These are phyloP conservation scores for Populus trichocarpa DNA, from an alignment of 441 rosid species.

Conservation along the genomic window DNA sequence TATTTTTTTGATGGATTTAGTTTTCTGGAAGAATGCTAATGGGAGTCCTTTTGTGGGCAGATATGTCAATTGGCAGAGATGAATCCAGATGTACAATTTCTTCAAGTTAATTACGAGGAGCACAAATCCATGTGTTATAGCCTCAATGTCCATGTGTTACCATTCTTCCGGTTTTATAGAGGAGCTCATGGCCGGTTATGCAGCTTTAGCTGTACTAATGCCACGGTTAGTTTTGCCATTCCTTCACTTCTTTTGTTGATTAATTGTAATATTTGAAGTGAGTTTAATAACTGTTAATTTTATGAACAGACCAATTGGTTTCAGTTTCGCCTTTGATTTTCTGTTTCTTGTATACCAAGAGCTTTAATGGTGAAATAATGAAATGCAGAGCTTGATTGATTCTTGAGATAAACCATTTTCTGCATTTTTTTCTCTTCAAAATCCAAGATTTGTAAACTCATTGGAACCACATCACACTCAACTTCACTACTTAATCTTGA, in stretches of 20 bases:
- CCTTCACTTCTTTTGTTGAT: slow-evolving; percentile 3
- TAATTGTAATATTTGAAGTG: background rate
- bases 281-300: no score
- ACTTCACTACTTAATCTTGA: background rate
- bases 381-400: no score
- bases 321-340: background rate
- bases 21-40: background rate
- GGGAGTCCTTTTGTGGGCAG: slow-evolving; percentile 28
- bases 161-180: slow-evolving; percentile 79
- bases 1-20: background rate
- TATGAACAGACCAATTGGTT: background rate
- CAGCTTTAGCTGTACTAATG: slow-evolving; percentile 95
- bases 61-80: slow-evolving; percentile 79
- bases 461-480: background rate
- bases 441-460: background rate
- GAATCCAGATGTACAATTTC: slow-evolving; percentile 76
- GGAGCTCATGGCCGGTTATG: slow-evolving; percentile 88
- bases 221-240: slow-evolving; percentile 57
- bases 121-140: slow-evolving; percentile 94
- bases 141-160: slow-evolving; percentile 83
- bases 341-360: background rate
- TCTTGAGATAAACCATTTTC: background rate
- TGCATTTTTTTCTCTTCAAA: no score
- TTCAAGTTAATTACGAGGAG: slow-evolving; percentile 89
- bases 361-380: background rate